phyloP scores from a whole-genome alignment of 202 grass and related monocot genomes.

The Alloteropsis angusta region DNA sequence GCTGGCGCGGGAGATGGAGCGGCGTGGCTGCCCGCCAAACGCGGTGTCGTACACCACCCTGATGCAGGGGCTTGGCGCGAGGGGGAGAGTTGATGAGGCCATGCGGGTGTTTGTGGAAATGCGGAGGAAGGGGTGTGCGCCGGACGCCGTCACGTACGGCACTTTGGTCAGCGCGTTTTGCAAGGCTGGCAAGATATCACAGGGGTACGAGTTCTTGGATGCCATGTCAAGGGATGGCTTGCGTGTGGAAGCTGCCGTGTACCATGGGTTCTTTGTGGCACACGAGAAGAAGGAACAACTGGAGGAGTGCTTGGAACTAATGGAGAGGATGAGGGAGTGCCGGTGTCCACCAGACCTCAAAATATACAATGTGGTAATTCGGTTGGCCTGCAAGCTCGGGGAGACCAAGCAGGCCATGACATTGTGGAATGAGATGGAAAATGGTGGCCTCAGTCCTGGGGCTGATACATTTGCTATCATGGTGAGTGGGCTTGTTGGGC shows the following conservation, averaged over 20 bases:
- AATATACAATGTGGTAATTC: constrained; percentile 75
- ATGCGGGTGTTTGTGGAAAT: constrained; percentile 95
- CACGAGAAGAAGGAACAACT: constrained; percentile 83
- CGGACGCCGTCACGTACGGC: constrained; percentile 62
- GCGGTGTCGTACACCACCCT: constrained; percentile 92
- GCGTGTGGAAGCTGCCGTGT: constrained; percentile 51
- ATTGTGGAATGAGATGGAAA: constrained; percentile 86
- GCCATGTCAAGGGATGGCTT: constrained; percentile 48
- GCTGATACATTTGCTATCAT: constrained; percentile 82
- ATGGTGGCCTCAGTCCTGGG: constrained; percentile 43
- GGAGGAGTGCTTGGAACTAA: constrained; percentile 83
- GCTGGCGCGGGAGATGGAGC: constrained; percentile 61
- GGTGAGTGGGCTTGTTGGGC: constrained; percentile 56
- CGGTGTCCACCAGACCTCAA: constrained; percentile 45
- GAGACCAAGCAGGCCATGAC: constrained; percentile 56
- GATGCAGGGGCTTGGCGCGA: constrained; percentile 80
- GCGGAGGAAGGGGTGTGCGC: constrained; percentile 51
- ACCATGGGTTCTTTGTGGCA: constrained; percentile 56
- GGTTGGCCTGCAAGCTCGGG: constrained; percentile 76
- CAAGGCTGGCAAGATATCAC: constrained; percentile 57
- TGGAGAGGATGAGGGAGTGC: constrained; percentile 64
- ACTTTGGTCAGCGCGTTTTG: constrained; percentile 74
- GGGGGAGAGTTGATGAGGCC: constrained; percentile 73
- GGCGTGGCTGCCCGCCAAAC: constrained; percentile 57
- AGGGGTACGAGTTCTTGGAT: constrained; percentile 73